Base-by-base conservation (phyloP, 1,284 basidiomycete species). In the Thecaphora thlaspeos region DNA sequence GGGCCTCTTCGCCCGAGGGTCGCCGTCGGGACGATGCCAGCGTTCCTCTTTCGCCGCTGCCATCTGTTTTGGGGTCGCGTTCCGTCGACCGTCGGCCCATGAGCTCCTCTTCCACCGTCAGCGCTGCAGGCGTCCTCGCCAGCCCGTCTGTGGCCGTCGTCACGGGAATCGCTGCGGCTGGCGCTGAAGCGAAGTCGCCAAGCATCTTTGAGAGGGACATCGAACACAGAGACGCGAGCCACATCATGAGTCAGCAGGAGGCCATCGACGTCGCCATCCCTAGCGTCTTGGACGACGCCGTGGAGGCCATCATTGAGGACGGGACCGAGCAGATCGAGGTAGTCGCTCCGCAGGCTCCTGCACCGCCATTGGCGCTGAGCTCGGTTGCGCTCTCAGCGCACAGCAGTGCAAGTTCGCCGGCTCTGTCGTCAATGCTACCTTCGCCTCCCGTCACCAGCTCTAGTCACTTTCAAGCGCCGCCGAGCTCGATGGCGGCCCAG, bases 131-230 rank as follows among this genome's bases (percentile, higher is more conserved):
- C 53, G 50, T 10, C 18, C 41, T 19, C 9, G 47, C 17, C 21
- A 19, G 4, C 14, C 51, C 3, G 36, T 45, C 3, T 26, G 22
- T 19, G 43, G 48, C 2, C 30, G 38, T 17, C 43, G 43, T 17
- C 24, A 41, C 2, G 50, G 49, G 55, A n/a, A 43, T 47, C 4
- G 45, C 55, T 24, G 15, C 44, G 34, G 48, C 51, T 3, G 41
- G 24, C 37, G 50, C 32, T 22, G 47, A 49, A 2, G 36, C 57
- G 3, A 51, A 46, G 34, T 43, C 56, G 26, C 57, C 56, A 11
- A 73, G 54, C 59, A 76, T 76, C 46, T 76, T 76, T 55, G 74
- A 76, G 52, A 57, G 74, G 19, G 70, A 72, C 36, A 75, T 75
- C 28, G 73, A 76, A 53, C 68, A 71, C 38, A 58, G 65, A 18